These are phyloP conservation scores for Dryas octopetala DNA, from an alignment of 306 rosid genomes.

Conservation along the genomic window DNA sequence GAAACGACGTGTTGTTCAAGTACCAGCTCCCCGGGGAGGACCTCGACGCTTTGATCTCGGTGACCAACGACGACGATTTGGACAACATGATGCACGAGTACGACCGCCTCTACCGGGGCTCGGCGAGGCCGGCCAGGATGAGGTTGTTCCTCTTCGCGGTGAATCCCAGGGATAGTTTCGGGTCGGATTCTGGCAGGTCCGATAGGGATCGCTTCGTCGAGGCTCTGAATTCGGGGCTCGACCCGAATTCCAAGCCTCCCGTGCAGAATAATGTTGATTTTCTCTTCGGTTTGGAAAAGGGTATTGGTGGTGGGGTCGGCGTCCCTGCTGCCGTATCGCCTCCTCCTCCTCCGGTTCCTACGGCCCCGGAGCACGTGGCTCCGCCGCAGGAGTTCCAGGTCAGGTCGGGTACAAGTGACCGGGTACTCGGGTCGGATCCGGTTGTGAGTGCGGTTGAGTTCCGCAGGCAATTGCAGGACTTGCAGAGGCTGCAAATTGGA, in stretches of 20 bases:
- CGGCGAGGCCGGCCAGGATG: constrained; percentile 74
- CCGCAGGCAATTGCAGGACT: constrained; percentile 66
- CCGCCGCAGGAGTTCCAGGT: constrained; percentile 39
- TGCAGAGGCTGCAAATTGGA: constrained; percentile 60
- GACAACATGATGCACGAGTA: constrained; percentile 98
- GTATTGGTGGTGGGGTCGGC: background rate
- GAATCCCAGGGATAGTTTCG: constrained; percentile 28
- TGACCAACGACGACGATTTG: constrained; percentile 86
- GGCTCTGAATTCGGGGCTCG: constrained; percentile 44
- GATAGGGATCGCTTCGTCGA: constrained; percentile 62
- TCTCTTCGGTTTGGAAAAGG: constrained; percentile 61
- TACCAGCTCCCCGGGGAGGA: constrained; percentile 98
- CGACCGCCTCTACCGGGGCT: constrained; percentile 77
- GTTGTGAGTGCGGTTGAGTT: constrained; percentile 42
- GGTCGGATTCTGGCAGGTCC: constrained; percentile 35
- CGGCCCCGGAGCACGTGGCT: constrained; percentile 45
- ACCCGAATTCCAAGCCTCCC: constrained; percentile 39
- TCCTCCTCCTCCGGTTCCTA: constrained; percentile 27
- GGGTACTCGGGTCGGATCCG: constrained; percentile 51
- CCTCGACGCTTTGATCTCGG: constrained; percentile 89
- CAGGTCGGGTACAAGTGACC: constrained; percentile 35
- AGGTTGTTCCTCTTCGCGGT: constrained; percentile 61
- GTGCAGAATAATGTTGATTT: constrained; percentile 50
- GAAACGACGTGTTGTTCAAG: constrained; percentile 62
- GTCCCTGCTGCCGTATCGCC: constrained; percentile 28